Evolutionary conservation across 2,329 filamentous ascomycete species (phyloP), one percentile per base, ranked within the genome.

Genomic region (Aspergillus melleus): DNA sequence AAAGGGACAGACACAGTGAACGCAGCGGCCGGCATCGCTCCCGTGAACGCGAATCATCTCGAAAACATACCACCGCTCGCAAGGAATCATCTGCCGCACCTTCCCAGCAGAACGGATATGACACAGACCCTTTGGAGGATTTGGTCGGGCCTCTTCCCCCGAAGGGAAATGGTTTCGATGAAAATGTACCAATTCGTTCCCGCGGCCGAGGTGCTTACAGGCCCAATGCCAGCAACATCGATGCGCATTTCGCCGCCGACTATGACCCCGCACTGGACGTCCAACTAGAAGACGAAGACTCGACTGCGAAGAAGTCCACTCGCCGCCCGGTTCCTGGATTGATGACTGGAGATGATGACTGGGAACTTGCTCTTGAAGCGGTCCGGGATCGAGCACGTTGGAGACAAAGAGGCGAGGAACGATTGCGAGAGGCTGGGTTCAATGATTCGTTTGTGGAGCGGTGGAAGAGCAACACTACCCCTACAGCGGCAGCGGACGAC

Each of bases 351-450:
- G 82, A 81, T 29, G 87, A 88, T 61, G 86, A 91, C 61, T 96
- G 92, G 92, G 90, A 91, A 49, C 86, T 91, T 67, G 87, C 90
- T 0, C 80, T 95, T 1, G 92, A 96, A 75, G 87, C 88, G 4
- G 82, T 91, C 58, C 85, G 89, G 44, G 92, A 96, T 72, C 86
- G 91, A n/a, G 86, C 91, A 65, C 88, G 88, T 65, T 92, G 90
- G 86, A 88, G 86, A 68, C 83, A 88, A 63, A 86, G 88, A 66
- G 91, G 92, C 30, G 90, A 90, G 6, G 88, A 92, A 55, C 81
- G 92, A 59, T 77, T 97, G 61, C 87, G 87, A 36, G 86, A 85
- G 20, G 92, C 91, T 0, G 93, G 92, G 0, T 96, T 96, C 70
- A 86, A 85, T 1, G 90, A 92, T 16, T 85, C 87, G 4, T 86